Evolutionary conservation across 2,329 filamentous ascomycete genomes (phyloP).

Genomic region (Bipolaris oryzae): DNA sequence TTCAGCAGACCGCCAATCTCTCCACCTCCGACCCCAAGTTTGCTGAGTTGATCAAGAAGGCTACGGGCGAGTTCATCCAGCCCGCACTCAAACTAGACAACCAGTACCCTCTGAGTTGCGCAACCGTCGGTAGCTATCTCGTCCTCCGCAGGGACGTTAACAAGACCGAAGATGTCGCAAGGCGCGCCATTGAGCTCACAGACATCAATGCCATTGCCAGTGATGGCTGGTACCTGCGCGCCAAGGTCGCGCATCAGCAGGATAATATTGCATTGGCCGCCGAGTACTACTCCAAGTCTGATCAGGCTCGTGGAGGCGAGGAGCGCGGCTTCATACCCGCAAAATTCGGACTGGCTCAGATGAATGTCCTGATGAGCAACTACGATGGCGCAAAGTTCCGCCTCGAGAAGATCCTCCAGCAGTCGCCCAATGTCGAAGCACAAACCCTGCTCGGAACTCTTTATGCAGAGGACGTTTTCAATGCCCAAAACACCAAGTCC

Average conservation of each 20-base stretch:
- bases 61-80: slow-evolving; percentile 93
- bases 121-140: slow-evolving; percentile 90
- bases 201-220: slow-evolving; percentile 96
- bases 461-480: slow-evolving; percentile 93
- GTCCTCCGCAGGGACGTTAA: slow-evolving; percentile 78
- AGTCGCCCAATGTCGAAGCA: slow-evolving; percentile 81
- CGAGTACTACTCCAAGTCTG: slow-evolving; percentile 87
- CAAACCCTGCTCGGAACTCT: slow-evolving; percentile 91
- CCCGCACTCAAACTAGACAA: slow-evolving; percentile 94
- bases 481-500: slow-evolving; percentile 70
- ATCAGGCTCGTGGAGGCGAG: slow-evolving; percentile 88
- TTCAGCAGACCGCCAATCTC: slow-evolving; percentile 83
- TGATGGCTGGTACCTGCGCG: slow-evolving; percentile 96
- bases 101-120: slow-evolving; percentile 85
- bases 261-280: slow-evolving; percentile 75
- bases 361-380: slow-evolving; percentile 83
- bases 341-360: slow-evolving; percentile 91
- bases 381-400: slow-evolving; percentile 90
- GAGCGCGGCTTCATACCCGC: slow-evolving; percentile 91
- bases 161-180: slow-evolving; percentile 84
- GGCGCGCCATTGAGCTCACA: slow-evolving; percentile 92
- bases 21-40: slow-evolving; percentile 86
- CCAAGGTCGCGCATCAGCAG: slow-evolving; percentile 85
- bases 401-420: slow-evolving; percentile 91
- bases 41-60: slow-evolving; percentile 82